Evolutionary conservation across 139 green algal genomes (phyloP).

Genomic region (Coelastrella sp.): DNA sequence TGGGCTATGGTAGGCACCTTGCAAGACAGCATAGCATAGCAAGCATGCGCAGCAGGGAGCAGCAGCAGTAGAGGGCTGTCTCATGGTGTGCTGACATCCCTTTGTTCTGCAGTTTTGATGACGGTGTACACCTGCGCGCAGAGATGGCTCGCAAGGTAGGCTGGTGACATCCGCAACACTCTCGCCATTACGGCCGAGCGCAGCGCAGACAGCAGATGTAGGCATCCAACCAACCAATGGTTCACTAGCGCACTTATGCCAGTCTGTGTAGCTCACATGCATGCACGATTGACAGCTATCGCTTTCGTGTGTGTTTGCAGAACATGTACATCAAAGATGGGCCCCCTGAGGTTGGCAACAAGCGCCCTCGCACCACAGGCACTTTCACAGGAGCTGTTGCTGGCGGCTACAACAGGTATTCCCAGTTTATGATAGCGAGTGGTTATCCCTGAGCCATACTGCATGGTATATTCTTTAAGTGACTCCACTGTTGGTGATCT

Average conservation of each 20-base stretch:
- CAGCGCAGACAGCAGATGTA: neutral
- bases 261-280: neutral
- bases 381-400: neutral
- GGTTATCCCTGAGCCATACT: too few relatives aligned
- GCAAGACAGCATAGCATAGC: too few relatives aligned
- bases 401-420: neutral
- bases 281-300: neutral
- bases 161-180: neutral
- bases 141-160: constrained; percentile 91
- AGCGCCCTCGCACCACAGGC: constrained; percentile 33
- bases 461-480: too few relatives aligned
- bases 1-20: constrained; percentile 70
- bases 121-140: constrained; percentile 73
- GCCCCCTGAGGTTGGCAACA: neutral
- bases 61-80: too few relatives aligned
- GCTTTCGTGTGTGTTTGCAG: constrained; percentile 3
- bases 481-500: too few relatives aligned
- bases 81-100: neutral
- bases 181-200: too few relatives aligned
- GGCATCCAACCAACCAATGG: neutral
- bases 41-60: too few relatives aligned
- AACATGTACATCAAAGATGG: constrained; percentile 85
- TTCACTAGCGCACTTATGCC: neutral
- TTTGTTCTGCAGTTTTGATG: constrained; percentile 79
- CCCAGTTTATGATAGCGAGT: neutral